Evolutionary conservation across 805 yeast genomes (phyloP), one percentile per base, ranked within the genome.

Genomic region (Cyberlindnera xylosilytica): DNA sequence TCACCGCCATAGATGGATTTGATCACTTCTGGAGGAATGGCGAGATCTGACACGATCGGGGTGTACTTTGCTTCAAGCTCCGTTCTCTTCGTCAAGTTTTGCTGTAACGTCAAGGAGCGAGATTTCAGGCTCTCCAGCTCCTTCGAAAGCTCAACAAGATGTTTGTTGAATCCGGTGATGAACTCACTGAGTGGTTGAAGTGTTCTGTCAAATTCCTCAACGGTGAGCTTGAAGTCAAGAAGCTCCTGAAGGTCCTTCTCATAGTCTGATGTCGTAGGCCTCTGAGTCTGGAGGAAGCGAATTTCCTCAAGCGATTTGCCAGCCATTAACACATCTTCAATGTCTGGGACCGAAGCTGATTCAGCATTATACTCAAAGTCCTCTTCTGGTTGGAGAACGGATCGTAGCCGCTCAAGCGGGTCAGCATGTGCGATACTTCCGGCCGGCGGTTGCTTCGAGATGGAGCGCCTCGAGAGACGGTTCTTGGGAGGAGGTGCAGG

Each of bases 1-100:
- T 76, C 77, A 17, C 79, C 89, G 31, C 68, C 68, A 2, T 78
- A 53, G 1, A 91, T 68, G 6, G 81, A 75, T 42, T 67, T 64
- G 6, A 86, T 76, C 2, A 85, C 69, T 1, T 75, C 75, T 0
- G 96, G 93, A 0, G 97, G 86, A 7, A 90, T 76, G 45, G 85
- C 68, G 27, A 86, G 66, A 50, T 86, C 90, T 29, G 83, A 73
- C 1, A 89, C 81, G n/a, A 87, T 65, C 0, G 96, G 95, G 16
- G 84, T 78, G 43, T 89, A 72, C 39, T 69, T 69, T 8, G 62
- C 60, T 43, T 80, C 77, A 16, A 75, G 70, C 24, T 63, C 53
- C 15, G 73, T 69, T 37, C 83, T 76, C 30, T 65, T 62, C 11
- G 66, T 66, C 12, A 82, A 66, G 31, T 78, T 68, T 17, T 61